Conservation (phyloP, 257 asterid genomes). For the Scutellaria barbata region DNA sequence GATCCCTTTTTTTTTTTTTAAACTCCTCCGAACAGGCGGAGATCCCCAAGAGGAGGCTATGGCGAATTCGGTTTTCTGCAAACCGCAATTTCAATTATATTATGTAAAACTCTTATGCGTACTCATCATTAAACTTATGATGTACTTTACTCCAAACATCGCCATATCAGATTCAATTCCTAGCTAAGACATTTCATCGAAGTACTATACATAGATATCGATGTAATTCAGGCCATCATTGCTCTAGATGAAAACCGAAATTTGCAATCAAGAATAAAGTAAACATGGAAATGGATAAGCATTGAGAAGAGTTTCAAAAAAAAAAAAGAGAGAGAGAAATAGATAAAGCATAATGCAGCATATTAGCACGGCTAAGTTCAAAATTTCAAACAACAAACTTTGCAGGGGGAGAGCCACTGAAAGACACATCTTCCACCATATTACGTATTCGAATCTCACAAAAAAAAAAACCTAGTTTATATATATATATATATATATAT, state of each 20-base stretch:
- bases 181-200: slow-evolving; percentile 16
- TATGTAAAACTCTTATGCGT: background rate
- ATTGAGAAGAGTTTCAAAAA: background rate
- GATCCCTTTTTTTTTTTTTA: too few relatives aligned
- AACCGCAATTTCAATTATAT: slow-evolving; percentile 7
- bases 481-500: too few relatives aligned
- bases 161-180: background rate
- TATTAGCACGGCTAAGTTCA: slow-evolving; percentile 8
- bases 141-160: slow-evolving; percentile 5
- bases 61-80: background rate
- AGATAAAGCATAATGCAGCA: slow-evolving; percentile 24
- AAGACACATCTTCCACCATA: slow-evolving; percentile 1
- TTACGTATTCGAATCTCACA: background rate
- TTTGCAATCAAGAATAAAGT: slow-evolving; percentile 20
- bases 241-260: background rate
- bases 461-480: background rate
- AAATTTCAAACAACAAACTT: background rate
- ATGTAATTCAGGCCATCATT: background rate
- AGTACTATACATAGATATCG: background rate
- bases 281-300: slow-evolving; percentile 2
- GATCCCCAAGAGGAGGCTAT: slow-evolving; percentile 1
- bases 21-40: too few relatives aligned
- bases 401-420: background rate
- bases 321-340: background rate
- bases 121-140: background rate